Conservation (phyloP, 192 early-diverging fungal species). For the Backusella morwellensis region DNA sequence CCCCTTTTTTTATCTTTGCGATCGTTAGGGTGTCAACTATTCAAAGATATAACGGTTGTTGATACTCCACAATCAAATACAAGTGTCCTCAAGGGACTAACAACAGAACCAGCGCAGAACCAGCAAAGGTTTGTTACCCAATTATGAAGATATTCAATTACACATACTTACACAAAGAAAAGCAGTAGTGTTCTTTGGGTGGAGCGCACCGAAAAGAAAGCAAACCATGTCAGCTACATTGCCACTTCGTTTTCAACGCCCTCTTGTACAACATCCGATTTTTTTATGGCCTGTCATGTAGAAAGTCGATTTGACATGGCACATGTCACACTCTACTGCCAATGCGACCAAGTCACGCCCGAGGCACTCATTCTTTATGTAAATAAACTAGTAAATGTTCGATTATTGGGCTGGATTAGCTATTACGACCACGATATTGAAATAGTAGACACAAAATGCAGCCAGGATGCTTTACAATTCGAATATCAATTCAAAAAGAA, state of each 20-base stretch:
- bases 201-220: not conserved
- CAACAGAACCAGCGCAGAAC: not conserved
- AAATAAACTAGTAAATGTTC: not conserved
- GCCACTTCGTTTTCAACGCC: not conserved
- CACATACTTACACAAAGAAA: not conserved
- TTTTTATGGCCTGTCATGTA: not conserved
- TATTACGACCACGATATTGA: not conserved
- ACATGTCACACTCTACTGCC: not conserved
- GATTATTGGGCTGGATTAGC: not conserved
- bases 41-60: not conserved
- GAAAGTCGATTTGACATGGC: conserved; percentile 8
- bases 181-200: not conserved
- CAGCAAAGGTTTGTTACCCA: not conserved
- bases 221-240: not conserved
- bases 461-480: not conserved
- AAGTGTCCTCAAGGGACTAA: not conserved
- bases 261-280: not conserved
- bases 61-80: not conserved
- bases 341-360: not conserved
- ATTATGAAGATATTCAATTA: not conserved
- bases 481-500: not conserved
- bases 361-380: not conserved
- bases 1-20: not conserved
- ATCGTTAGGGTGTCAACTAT: conserved; percentile 2
- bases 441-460: not conserved